Conservation (phyloP, 441 rosid species). For the Erodium moschatum region DNA sequence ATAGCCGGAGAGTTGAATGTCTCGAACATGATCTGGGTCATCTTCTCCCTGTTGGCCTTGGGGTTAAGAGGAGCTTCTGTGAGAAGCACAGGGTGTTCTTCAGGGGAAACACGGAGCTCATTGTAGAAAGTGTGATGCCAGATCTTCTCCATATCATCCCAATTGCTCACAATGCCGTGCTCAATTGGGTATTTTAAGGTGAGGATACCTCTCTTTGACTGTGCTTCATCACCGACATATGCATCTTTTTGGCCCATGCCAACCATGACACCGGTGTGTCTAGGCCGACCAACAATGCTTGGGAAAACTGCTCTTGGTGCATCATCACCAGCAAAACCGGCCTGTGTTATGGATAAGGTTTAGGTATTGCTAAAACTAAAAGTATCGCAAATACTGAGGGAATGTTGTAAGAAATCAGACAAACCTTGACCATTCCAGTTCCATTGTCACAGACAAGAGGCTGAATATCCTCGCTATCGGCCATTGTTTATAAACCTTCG, state of each 20-base stretch:
- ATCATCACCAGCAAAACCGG: background rate
- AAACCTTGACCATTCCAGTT: too few relatives aligned
- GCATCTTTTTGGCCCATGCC: background rate
- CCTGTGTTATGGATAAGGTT: background rate
- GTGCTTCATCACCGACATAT: slow-evolving; percentile 7
- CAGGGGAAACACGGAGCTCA: slow-evolving; percentile 22
- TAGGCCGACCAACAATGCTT: background rate
- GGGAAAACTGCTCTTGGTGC: background rate
- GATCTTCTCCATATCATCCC: slow-evolving; percentile 2
- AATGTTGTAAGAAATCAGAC: too few relatives aligned
- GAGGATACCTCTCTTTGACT: slow-evolving; percentile 20
- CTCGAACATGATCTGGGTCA: slow-evolving; percentile 11
- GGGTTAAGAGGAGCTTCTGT: slow-evolving; percentile 21
- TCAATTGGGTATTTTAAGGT: slow-evolving; percentile 12
- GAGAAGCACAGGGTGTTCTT: slow-evolving; percentile 18
- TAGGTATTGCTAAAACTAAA: too few relatives aligned
- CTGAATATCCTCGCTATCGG: too few relatives aligned
- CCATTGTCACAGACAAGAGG: too few relatives aligned
- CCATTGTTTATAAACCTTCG: too few relatives aligned
- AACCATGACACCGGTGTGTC: background rate
- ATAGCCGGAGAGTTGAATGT: too few relatives aligned
- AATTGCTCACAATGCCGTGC: background rate
- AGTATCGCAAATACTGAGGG: too few relatives aligned
- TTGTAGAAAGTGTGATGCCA: slow-evolving; percentile 10
- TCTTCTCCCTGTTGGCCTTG: slow-evolving; percentile 22